Evolutionary conservation across 805 yeast species (phyloP).

Genomic region (Suhomyces sp.): DNA sequence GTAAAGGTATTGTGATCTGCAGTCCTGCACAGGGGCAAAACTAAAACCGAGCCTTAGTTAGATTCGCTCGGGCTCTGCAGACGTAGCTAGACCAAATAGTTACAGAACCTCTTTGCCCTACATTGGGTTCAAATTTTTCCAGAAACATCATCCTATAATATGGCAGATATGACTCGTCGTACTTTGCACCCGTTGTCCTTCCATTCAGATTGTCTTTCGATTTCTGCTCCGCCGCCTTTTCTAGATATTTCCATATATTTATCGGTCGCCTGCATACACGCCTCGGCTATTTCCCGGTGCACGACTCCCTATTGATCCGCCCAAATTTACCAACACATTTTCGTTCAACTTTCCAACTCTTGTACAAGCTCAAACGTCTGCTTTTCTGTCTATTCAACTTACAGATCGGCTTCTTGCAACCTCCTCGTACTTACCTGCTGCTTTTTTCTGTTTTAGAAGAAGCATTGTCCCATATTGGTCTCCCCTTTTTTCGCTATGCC

Average conservation of each 20-base stretch:
- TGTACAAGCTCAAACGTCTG: not conserved
- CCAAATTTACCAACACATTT: not conserved
- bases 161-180: too few relatives aligned
- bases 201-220: too few relatives aligned
- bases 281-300: not conserved
- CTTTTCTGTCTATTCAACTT: not conserved
- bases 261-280: not conserved
- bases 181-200: too few relatives aligned
- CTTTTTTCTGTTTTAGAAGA: not conserved
- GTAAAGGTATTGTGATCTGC: not conserved
- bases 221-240: not conserved
- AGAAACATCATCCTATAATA: not conserved
- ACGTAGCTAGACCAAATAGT: not conserved
- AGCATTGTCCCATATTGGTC: constrained; percentile 6
- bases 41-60: not conserved
- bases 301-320: not conserved
- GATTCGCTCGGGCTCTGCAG: not conserved
- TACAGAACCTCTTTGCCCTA: not conserved
- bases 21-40: not conserved
- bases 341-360: not conserved
- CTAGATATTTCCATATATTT: not conserved
- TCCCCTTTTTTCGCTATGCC: constrained; percentile 26
- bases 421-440: not conserved
- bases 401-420: not conserved
- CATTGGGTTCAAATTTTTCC: not conserved